These are phyloP conservation scores for Coccomyxa sp. DNA, from an alignment of 139 green algal species.

Conservation along the genomic window DNA sequence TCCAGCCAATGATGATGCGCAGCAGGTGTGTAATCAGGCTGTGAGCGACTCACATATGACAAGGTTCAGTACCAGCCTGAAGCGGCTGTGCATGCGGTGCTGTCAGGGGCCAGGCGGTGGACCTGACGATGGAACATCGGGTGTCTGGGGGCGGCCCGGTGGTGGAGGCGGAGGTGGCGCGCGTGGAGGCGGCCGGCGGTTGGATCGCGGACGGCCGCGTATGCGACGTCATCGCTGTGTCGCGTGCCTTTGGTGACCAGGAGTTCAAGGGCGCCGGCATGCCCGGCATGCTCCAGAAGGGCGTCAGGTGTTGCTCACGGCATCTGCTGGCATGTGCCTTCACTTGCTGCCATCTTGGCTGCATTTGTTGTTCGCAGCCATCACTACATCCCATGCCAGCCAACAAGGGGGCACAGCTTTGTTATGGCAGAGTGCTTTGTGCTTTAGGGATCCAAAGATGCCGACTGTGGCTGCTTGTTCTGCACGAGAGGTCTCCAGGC, in stretches of 20 bases:
- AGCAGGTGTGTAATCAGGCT: too few species aligned
- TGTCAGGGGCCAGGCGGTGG: background rate
- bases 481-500: too few species aligned
- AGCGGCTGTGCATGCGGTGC: background rate
- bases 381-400: background rate
- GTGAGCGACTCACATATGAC: background rate
- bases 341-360: background rate
- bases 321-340: background rate
- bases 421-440: background rate
- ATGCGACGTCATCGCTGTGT: conserved; percentile 74
- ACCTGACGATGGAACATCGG: conserved; percentile 16
- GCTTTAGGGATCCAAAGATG: background rate
- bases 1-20: background rate
- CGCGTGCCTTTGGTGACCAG: conserved; percentile 69
- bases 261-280: conserved; percentile 59
- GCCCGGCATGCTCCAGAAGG: conserved; percentile 34
- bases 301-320: conserved; percentile 16
- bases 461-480: too few species aligned
- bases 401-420: background rate
- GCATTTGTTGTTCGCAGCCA: background rate
- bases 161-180: conserved; percentile 36
- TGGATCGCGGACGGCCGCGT: conserved; percentile 67
- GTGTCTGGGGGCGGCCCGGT: conserved; percentile 32
- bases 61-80: background rate
- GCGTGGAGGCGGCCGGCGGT: conserved; percentile 44